These are phyloP conservation scores for Phaeotremella fagi DNA, from an alignment of 768 basidiomycete species.

Conservation along the genomic window DNA sequence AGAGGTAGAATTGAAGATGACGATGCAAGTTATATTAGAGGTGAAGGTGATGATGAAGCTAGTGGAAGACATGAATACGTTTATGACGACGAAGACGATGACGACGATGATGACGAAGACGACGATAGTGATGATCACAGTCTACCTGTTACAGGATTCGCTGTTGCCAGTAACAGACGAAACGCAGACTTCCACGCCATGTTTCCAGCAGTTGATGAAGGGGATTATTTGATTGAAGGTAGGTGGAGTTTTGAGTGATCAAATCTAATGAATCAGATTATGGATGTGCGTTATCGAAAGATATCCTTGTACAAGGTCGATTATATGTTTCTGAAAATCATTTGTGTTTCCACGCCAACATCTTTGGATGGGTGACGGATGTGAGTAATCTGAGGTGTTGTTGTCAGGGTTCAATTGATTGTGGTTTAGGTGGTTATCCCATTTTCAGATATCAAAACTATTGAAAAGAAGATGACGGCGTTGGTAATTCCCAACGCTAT, in stretches of 20 bases:
- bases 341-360: slow-evolving; percentile 98
- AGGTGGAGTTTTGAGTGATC: slow-evolving; percentile 30
- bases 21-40: slow-evolving; percentile 10
- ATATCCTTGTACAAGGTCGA: slow-evolving; percentile 93
- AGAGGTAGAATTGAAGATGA: slow-evolving; percentile 7
- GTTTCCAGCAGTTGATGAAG: slow-evolving; percentile 82
- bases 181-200: slow-evolving; percentile 95
- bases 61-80: slow-evolving; percentile 8
- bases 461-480: slow-evolving; percentile 97
- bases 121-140: slow-evolving; percentile 63
- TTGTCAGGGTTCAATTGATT: not conserved
- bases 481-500: slow-evolving; percentile 97
- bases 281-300: slow-evolving; percentile 91
- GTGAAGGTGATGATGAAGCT: slow-evolving; percentile 11
- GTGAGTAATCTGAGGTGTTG: slow-evolving; percentile 65
- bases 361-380: slow-evolving; percentile 97
- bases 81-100: slow-evolving; percentile 36
- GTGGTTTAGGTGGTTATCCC: slow-evolving; percentile 69
- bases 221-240: slow-evolving; percentile 98
- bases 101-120: slow-evolving; percentile 41
- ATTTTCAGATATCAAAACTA: slow-evolving; percentile 73
- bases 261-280: slow-evolving; percentile 63
- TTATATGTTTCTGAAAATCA: slow-evolving; percentile 98
- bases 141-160: slow-evolving; percentile 84
- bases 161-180: slow-evolving; percentile 88